Evolutionary conservation across 2,329 filamentous ascomycete species (phyloP).

Genomic region (Aureobasidium namibiae): DNA sequence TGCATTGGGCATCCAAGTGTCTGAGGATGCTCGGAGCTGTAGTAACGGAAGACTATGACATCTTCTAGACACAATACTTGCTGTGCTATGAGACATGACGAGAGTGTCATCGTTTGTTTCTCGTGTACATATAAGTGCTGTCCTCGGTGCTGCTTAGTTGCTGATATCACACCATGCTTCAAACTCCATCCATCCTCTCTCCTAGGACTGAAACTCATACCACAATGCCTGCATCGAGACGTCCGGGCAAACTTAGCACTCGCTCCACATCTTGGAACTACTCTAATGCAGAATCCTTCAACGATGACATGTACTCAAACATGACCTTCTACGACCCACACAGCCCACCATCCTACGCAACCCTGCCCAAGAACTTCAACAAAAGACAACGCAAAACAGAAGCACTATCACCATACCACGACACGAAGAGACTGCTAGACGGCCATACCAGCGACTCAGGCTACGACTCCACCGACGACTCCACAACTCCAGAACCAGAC

Average conservation of each 20-base stretch:
- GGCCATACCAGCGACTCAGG: not conserved
- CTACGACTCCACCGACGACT: not conserved
- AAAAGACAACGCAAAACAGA: not conserved
- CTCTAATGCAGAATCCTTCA: constrained; percentile 1
- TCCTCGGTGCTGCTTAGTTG: not conserved
- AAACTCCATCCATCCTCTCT: not conserved
- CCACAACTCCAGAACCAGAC: not conserved
- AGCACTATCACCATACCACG: not conserved
- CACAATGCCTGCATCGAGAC: not conserved
- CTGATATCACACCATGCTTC: not conserved
- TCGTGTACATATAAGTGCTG: not conserved
- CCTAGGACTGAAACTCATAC: not conserved
- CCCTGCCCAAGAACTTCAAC: not conserved
- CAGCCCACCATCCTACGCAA: not conserved
- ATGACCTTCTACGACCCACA: constrained; percentile 1
- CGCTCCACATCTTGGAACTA: constrained; percentile 8
- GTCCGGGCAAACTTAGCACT: not conserved
- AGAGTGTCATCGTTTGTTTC: not conserved
- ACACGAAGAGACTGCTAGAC: not conserved
- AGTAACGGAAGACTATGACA: constrained; percentile 1
- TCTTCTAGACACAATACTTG: not conserved
- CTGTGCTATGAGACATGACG: not conserved
- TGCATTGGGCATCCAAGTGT: not conserved
- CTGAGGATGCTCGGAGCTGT: not conserved
- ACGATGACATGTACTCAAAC: not conserved